Base-by-base conservation (phyloP, 148 eudicot genomes). In the Silene uniflora region DNA sequence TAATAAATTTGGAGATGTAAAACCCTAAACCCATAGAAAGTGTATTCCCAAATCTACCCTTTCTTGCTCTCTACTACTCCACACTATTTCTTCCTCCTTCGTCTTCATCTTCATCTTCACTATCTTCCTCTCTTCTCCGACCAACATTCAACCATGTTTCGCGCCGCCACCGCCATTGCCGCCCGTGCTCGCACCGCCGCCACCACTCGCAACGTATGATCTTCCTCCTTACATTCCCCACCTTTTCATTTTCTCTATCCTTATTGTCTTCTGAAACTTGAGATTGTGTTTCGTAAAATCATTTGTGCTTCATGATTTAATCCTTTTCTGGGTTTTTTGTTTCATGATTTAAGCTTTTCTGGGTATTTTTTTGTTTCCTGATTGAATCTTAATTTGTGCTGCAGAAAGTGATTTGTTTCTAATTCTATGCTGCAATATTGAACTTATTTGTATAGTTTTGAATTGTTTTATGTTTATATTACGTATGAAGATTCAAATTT, bases 81-180 rank as follows among this genome's bases (percentile, higher is more conserved):
- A 5, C 25, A 7, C 39, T 24, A 12, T 27, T 63, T 25, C 67
- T 63, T 63, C 14, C 32, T 24, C 25, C 67, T 24, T 27, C 25
- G 11, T 22, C 25, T 10, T 63, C 29, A 22, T 24, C 27, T 63
- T 24, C 13, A 1, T 22, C 32, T 22, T 10, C 35, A 32, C 4
- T 32, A 32, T 32, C 54, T 8, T 49, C 54, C 14, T 49, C 54
- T 49, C 54, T 49, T 62, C 67, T 62, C 32, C 67, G 5, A 14
- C 17, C 5, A 63, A 24, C 18, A 10, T 25, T 14, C 65, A 63
- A 47, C 77, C 63, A 92, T 92, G 97, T 86, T 88, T 16, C 89
- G 96, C 18, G 89, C 90, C 64, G 97, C 95, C 71, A 84, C 91
- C 67, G 86, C 81, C 67, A 83, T 92, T 70, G 93, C 91, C 56